Evolutionary conservation across 108 stramenopile species (phyloP), one percentile per base, ranked within the genome.

Genomic region (Nitzschia sp.): DNA sequence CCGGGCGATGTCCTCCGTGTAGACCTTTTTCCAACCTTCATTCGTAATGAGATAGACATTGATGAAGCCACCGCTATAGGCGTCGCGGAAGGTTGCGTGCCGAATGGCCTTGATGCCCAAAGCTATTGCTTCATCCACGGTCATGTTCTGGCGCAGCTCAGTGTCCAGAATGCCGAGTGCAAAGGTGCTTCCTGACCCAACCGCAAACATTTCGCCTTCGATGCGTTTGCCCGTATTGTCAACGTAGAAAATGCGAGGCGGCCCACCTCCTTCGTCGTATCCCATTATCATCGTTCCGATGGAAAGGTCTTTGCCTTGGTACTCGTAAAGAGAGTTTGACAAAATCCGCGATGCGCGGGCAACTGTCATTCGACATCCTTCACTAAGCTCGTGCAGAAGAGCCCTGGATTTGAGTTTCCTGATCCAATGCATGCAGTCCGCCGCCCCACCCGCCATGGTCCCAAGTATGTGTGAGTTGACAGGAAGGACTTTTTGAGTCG

Each of bases 251-350:
- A 95, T 90, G 26, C 72, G 71, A 17, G 89, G 89, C 1, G 50
- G 13, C 0, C 27, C 53, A 22, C 47, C 66, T 2, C 50, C 55
- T 15, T 71, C 69, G 57, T 92, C 86, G 46, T 72, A 90, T 17
- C 91, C 91, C 88, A 91, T 87, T 25, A 95, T 89, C 94, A 95
- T 95, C 35, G 91, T 95, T 30, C 94, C 94, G 16, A 95, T 82
- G 56, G 84, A 85, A 47, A 91, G 66, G 32, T 83, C 82, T 22
- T 73, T 35, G 3, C 58, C 77, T 38, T 87, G 76, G 58, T 78
- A 75, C 34, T 75, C 73, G 54, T 90, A 91, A 17, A 95, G 75
- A 9, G 73, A 38, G 50, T 90, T 82, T 27, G 91, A 79, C 45
- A 95, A 65, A 3, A 95, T 52, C 9, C 81, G 62, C 2, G 89